phyloP scores from a whole-genome alignment of 768 basidiomycete genomes.

The Boletus vinaceobasis region DNA sequence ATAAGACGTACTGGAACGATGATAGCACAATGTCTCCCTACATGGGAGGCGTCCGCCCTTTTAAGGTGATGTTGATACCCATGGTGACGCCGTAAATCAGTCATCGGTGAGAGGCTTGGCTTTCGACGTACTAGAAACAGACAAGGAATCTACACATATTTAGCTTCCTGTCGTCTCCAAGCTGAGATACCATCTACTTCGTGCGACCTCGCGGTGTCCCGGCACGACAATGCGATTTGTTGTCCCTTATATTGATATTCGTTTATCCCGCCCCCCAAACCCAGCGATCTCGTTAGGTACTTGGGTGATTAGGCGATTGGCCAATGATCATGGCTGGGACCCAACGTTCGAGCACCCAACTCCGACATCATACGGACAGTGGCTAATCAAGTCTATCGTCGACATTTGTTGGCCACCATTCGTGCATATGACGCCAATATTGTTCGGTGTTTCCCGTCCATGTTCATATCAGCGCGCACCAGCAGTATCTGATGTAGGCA shows the following conservation, averaged over 20 bases:
- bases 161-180: constrained; percentile 5
- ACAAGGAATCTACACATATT: constrained; percentile 13
- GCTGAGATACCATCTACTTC: background rate
- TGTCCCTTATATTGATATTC: constrained; percentile 6
- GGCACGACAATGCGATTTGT: background rate
- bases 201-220: constrained; percentile 7
- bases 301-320: constrained; percentile 3
- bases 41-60: constrained; percentile 12
- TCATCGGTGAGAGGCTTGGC: constrained; percentile 2
- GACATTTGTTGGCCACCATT: background rate
- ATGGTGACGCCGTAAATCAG: constrained; percentile 10
- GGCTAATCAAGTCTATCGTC: constrained; percentile 8
- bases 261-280: constrained; percentile 2
- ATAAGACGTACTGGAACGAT: background rate
- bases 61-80: constrained; percentile 8
- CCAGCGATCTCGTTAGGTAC: background rate
- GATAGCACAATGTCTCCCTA: background rate
- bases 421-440: constrained; percentile 11
- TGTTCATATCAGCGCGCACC: constrained; percentile 4
- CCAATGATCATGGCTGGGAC: constrained; percentile 3
- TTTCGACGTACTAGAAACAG: constrained; percentile 1
- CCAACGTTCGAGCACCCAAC: background rate
- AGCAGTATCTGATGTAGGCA: background rate
- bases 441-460: constrained; percentile 10
- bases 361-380: constrained; percentile 16